Base-by-base conservation (phyloP, 139 green algal species). In the Chlamydomonas sphaeroides region DNA sequence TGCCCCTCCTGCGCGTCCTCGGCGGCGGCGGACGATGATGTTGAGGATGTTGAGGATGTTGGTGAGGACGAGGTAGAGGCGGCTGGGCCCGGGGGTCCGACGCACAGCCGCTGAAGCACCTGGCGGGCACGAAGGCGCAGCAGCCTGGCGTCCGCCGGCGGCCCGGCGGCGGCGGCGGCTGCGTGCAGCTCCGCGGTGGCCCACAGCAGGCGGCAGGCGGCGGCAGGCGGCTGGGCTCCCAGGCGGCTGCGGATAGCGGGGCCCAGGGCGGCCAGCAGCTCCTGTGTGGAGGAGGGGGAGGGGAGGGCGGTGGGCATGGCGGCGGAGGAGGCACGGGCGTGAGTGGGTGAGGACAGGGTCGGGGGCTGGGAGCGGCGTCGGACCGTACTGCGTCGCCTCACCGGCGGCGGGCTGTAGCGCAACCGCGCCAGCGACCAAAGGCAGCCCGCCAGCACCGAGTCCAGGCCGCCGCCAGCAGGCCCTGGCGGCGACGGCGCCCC, bases 361-460 rank as follows among this genome's bases (percentile, higher is more conserved):
- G 11, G 45, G 11, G 10, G 45, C 14, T 14, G 14, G 32, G 5
- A 41, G 10, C 25, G 30, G 17, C 61, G 6, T 67, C 30, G 14
- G 28, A 25, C 61, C 32, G 14, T 7, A 25, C n/a, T 10, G 10
- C 35, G 14, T 35, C 18, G 15, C 15, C 65, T 30, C 57, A 79
- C 71, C 71, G 45, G 18, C 10, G 56, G 57, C 6, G 57, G 56
- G 7, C 28, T 11, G 57, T 68, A 80, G 8, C 56, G 10, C 36
- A 68, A 38, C 72, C 41, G 41, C 30, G 56, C 72, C 26, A 80
- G 15, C 18, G 72, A 56, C 72, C 56, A 56, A 56, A 80, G 10
- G 20, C 56, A 69, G 56, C 57, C 72, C 38, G 69, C 72, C 36
- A 80, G 39, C 35, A 57, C 72, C 25, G 41, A 30, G 49, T 68